Base-by-base conservation (phyloP, 2,329 filamentous ascomycete genomes). In the Colletotrichum gloeosporioides region DNA sequence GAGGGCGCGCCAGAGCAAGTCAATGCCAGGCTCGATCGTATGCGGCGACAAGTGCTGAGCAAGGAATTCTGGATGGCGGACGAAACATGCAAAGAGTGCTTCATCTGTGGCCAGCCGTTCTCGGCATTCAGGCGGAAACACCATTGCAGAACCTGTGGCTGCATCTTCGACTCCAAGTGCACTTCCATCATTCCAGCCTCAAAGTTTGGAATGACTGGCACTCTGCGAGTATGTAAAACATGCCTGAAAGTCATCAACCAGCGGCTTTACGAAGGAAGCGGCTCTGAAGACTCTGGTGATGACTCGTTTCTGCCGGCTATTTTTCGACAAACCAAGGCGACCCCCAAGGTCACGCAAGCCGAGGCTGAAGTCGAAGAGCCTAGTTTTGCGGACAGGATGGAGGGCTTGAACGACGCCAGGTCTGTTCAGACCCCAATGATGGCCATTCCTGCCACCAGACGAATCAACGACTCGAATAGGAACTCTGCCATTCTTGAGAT, bases 1-100 rank as follows among this genome's bases (percentile, higher is more conserved):
- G 90, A 92, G 79, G 90, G 90, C 4, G 89, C 89, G 7, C 89
- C 90, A 3, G 91, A 92, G 75, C 87, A 88, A 65, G 91, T 93
- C 74, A 93, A 88, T 80, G 89, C 91, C 10, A 89, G 91, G 71
- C 86, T 94, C 8, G 92, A 92, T 66, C 93, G 94, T 79, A 94
- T 98, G 88, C 92, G 94, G 77, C 95, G 95, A 80, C 96, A 96
- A 81, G 93, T 99, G 9, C 87, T 99, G 62, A 98, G 95, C 83
- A 97, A 96, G 81, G 96, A 99, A 80, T 99, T 98, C 80, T 99
- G 96, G 97, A 99, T 99, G 97, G 95, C 96, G 76, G 97, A 99
- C 82, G 97, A 99, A 82, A 98, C 98, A 78, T 98, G 96, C 76
- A 99, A 98, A 83, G 96, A 98, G 80, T 99, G 97, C 82, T 99